phyloP scores from a whole-genome alignment of 176 grass and related monocot species.

The Carex pumila region DNA sequence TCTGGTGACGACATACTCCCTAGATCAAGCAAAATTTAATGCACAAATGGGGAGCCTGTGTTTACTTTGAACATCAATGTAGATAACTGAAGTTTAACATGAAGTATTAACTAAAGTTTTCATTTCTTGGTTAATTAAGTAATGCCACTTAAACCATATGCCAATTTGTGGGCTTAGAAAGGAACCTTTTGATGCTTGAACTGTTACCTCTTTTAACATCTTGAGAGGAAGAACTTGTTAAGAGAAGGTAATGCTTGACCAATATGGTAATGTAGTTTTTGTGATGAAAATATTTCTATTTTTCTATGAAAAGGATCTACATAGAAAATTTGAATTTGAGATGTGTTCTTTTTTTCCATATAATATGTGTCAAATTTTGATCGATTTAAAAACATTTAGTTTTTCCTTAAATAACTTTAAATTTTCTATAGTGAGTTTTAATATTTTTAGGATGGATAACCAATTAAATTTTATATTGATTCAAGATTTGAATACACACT shows the following conservation, averaged over 20 bases:
- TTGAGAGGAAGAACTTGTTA: not conserved
- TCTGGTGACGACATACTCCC: too few species aligned
- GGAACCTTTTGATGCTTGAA: not conserved
- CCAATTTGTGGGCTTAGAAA: not conserved
- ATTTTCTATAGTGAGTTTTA: too few species aligned
- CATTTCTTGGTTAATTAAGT: too few species aligned
- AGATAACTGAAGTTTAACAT: not conserved
- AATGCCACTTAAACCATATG: too few species aligned
- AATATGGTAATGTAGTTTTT: not conserved
- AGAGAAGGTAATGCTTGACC: not conserved
- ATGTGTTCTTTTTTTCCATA: too few species aligned
- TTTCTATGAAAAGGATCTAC: not conserved
- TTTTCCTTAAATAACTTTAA: too few species aligned
- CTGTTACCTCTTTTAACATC: not conserved
- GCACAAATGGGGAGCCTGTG: not conserved
- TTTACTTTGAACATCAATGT: not conserved
- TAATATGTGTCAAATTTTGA: too few species aligned
- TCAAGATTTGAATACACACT: too few species aligned
- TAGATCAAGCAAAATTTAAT: not conserved
- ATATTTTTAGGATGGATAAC: too few species aligned
- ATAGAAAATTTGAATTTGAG: too few species aligned
- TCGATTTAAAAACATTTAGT: too few species aligned
- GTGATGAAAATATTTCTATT: not conserved
- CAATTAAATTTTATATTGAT: too few species aligned
- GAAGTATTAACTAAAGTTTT: not conserved